These are phyloP conservation scores for Phlyctochytrium planicorne DNA, from an alignment of 192 early-diverging fungal species.

Conservation along the genomic window DNA sequence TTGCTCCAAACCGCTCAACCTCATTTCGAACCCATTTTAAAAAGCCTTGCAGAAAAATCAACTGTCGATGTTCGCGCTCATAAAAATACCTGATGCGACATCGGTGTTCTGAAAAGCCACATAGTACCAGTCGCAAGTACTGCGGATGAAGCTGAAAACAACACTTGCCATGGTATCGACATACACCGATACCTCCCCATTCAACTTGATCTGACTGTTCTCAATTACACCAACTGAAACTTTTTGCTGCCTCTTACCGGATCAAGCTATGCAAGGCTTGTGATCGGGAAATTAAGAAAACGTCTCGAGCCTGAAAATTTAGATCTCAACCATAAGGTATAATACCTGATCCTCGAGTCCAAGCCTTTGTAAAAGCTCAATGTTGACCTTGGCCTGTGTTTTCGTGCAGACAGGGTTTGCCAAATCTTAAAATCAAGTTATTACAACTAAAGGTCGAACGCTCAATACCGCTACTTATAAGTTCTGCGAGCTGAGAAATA, in stretches of 20 bases:
- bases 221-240: no score
- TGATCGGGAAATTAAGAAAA: conserved; percentile 79
- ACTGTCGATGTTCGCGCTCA: background rate
- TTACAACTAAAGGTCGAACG: background rate
- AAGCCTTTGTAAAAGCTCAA: conserved; percentile 76
- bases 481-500: background rate
- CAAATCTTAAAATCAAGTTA: conserved; percentile 66
- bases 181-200: conserved; percentile 84
- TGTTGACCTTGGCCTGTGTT: conserved; percentile 73
- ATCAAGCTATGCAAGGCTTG: conserved; percentile 75
- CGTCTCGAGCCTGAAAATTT: conserved; percentile 81
- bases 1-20: conserved; percentile 77
- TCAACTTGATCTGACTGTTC: conserved; percentile 80
- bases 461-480: background rate
- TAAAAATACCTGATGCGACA: conserved; percentile 75
- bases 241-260: conserved; percentile 40
- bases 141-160: conserved; percentile 87
- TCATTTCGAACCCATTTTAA: conserved; percentile 91
- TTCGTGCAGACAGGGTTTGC: conserved; percentile 80
- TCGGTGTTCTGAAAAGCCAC: conserved; percentile 82
- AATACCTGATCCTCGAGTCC: conserved; percentile 67
- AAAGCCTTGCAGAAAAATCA: conserved; percentile 53
- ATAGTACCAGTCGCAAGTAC: conserved; percentile 96
- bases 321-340: background rate
- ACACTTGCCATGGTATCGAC: conserved; percentile 63